Percentiles rank a stretch among this genome's conserved stretches.
These are phyloP conservation scores for Otatea glauca DNA, from an alignment of 176 grass and related monocot genomes.

Conservation along the genomic window DNA sequence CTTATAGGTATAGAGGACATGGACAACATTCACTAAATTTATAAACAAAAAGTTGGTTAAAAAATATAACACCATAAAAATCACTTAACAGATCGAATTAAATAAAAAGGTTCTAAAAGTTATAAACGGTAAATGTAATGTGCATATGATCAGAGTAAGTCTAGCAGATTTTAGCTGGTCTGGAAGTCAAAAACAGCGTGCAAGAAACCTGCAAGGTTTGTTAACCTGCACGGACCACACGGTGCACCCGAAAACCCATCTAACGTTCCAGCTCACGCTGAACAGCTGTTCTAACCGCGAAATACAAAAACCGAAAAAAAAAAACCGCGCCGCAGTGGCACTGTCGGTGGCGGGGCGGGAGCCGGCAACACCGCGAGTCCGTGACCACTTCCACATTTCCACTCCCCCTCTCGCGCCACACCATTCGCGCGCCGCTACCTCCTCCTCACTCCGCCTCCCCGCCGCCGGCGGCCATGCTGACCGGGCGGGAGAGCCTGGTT, in stretches of 20 bases:
- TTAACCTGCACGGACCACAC: neutral
- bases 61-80: too few relatives aligned
- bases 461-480: slow-evolving; percentile 47
- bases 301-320: neutral
- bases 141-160: too few relatives aligned
- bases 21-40: too few relatives aligned
- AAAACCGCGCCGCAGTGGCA: neutral
- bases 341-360: neutral
- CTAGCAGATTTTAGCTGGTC: too few relatives aligned
- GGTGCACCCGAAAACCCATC: neutral
- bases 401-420: neutral
- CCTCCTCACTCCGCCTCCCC: neutral
- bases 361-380: neutral
- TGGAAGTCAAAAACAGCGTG: too few relatives aligned
- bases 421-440: slow-evolving; percentile 18
- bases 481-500: slow-evolving; percentile 65
- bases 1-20: too few relatives aligned
- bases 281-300: neutral
- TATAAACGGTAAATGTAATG: too few relatives aligned
- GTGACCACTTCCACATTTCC: neutral
- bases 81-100: too few relatives aligned
- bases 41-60: too few relatives aligned
- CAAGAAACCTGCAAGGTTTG: neutral
- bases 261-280: too few relatives aligned
- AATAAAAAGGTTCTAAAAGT: too few relatives aligned